Evolutionary conservation across 805 yeast genomes (phyloP).

Genomic region (Blastobotrys muscicola): DNA sequence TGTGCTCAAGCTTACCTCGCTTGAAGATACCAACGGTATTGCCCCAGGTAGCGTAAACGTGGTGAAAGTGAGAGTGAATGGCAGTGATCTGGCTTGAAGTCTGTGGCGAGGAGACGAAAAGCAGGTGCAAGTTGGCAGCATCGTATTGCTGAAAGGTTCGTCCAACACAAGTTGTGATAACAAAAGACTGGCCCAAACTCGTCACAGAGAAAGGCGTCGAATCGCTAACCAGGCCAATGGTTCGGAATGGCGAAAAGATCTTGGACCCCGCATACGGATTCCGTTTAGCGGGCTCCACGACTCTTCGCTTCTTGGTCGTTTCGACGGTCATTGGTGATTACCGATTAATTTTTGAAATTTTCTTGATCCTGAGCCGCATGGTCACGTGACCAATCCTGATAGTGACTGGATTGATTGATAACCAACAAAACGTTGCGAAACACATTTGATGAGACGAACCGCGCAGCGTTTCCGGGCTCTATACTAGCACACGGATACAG

Average conservation of each 20-base stretch:
- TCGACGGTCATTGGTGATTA: background rate
- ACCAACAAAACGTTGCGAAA: too few species aligned
- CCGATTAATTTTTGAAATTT: too few species aligned
- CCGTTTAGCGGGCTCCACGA: background rate
- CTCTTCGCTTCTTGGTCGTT: background rate
- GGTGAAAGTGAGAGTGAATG: conserved; percentile 72
- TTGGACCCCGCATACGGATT: conserved; percentile 30
- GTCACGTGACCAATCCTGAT: too few species aligned
- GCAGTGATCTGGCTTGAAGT: conserved; percentile 62
- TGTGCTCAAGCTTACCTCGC: conserved; percentile 60
- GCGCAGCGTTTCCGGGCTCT: too few species aligned
- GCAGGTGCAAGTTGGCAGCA: conserved; percentile 66
- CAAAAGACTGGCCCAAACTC: conserved; percentile 76
- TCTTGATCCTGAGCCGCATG: too few species aligned
- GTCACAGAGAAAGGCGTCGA: conserved; percentile 81
- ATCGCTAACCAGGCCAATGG: conserved; percentile 81
- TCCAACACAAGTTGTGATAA: conserved; percentile 85
- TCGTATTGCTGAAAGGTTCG: conserved; percentile 87
- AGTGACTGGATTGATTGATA: background rate
- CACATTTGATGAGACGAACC: too few species aligned
- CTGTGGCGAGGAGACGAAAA: conserved; percentile 78
- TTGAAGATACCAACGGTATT: conserved; percentile 65
- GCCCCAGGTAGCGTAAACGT: conserved; percentile 70
- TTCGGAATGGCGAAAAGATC: conserved; percentile 76
- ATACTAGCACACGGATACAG: too few species aligned